A percentile compares a stretch with the other conserved stretches of the same genome.
These are phyloP conservation scores for Rubus idaeus DNA, from an alignment of 306 rosid species.

Conservation along the genomic window DNA sequence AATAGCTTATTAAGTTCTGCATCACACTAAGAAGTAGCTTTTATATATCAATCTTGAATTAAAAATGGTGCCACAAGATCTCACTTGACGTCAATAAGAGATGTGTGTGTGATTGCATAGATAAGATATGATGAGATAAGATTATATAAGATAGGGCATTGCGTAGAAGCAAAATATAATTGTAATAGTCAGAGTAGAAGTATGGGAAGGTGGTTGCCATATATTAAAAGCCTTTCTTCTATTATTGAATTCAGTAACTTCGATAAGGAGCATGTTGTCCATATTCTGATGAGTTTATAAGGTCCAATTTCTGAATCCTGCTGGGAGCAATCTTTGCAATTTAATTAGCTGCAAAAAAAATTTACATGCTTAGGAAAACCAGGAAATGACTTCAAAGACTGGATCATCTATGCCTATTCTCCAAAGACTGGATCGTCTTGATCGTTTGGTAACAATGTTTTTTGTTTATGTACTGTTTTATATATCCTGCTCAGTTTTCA, in stretches of 20 bases:
- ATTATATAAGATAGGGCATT: neutral
- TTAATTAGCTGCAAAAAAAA: neutral
- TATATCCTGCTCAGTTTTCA: neutral
- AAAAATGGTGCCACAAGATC: neutral
- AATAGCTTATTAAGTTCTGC: neutral
- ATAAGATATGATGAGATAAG: slow-evolving; percentile 12
- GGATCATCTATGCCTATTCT: slow-evolving; percentile 32
- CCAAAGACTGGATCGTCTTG: slow-evolving; percentile 38
- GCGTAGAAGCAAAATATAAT: neutral
- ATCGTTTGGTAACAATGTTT: slow-evolving; percentile 27
- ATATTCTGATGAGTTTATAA: slow-evolving; percentile 1
- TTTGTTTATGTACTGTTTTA: neutral
- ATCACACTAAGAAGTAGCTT: neutral
- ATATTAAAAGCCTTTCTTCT: neutral
- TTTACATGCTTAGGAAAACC: neutral
- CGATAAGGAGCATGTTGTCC: neutral
- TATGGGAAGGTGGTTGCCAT: slow-evolving; percentile 9
- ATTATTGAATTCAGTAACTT: neutral
- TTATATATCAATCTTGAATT: neutral
- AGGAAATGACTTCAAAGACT: slow-evolving; percentile 11
- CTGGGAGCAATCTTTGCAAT: neutral
- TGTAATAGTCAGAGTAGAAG: neutral
- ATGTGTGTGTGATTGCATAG: neutral
- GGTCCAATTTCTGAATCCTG: neutral
- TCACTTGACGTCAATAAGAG: neutral